Percentiles rank a stretch among this genome's conserved stretches.
Evolutionary conservation across 495 filamentous ascomycete genomes (phyloP).

Genomic region (Trichoderma parareesei): DNA sequence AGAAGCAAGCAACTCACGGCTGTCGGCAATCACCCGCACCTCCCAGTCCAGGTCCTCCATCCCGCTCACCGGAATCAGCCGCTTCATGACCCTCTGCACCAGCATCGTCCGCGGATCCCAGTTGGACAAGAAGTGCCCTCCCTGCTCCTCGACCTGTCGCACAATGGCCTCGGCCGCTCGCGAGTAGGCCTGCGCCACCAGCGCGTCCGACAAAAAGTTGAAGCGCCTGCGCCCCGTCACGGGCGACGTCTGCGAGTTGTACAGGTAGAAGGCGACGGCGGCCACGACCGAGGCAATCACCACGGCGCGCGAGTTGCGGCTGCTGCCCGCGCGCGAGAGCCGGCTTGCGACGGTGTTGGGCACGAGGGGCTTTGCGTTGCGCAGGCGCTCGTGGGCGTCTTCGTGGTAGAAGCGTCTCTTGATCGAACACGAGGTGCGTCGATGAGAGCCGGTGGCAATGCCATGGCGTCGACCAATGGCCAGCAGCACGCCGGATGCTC

Average conservation of each 20-base stretch:
- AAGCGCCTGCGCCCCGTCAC: constrained; percentile 74
- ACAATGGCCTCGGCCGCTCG: constrained; percentile 46
- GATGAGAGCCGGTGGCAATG: background rate
- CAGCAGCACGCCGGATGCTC: background rate
- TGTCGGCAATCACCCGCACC: constrained; percentile 72
- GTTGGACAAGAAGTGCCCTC: constrained; percentile 29
- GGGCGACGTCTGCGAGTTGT: constrained; percentile 71
- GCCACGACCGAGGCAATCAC: constrained; percentile 26
- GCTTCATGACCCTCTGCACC: constrained; percentile 61
- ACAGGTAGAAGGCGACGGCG: constrained; percentile 52
- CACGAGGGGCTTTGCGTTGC: constrained; percentile 33
- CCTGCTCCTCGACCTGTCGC: constrained; percentile 28
- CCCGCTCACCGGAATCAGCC: constrained; percentile 61
- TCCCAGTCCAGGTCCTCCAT: constrained; percentile 63
- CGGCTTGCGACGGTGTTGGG: constrained; percentile 16
- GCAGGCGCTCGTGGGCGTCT: constrained; percentile 20
- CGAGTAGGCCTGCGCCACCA: constrained; percentile 46
- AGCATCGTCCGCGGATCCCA: constrained; percentile 31
- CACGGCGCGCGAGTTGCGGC: constrained; percentile 27
- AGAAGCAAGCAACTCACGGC: background rate
- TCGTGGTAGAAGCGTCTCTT: background rate
- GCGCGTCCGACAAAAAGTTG: constrained; percentile 57
- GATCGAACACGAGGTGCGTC: background rate
- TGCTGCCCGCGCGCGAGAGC: constrained; percentile 19
- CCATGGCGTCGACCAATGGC: background rate